Evolutionary conservation across 208 protist genomes (phyloP).

Genomic region (Leptomonas pyrrhocoris): DNA sequence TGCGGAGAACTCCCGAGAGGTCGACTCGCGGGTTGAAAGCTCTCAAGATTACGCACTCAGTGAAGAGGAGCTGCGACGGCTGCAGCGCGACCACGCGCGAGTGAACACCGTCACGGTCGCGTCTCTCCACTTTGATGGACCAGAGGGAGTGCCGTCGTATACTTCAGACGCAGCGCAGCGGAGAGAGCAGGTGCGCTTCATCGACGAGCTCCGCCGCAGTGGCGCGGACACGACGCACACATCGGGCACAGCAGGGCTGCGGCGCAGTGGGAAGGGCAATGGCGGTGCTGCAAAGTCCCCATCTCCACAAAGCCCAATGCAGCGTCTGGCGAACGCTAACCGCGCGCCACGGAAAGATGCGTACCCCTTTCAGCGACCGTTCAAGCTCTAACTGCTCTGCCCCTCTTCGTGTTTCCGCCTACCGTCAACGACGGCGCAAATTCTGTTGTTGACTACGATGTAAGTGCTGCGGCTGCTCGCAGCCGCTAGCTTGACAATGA

Average conservation of each 20-base stretch:
- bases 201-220: slow-evolving; percentile 54
- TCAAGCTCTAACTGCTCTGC: slow-evolving; percentile 13
- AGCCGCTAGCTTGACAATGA: background rate
- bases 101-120: slow-evolving; percentile 58
- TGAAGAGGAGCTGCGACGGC: slow-evolving; percentile 12
- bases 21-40: no score
- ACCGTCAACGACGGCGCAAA: background rate
- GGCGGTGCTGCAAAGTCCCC: background rate
- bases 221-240: background rate
- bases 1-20: background rate
- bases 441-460: background rate
- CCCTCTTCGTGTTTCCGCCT: background rate
- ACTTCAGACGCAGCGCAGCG: slow-evolving; percentile 65
- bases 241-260: background rate
- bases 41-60: slow-evolving; percentile 16
- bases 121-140: slow-evolving; percentile 60
- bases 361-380: slow-evolving; percentile 23
- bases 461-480: background rate
- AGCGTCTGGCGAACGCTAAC: background rate
- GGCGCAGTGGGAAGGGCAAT: background rate
- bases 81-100: slow-evolving; percentile 33
- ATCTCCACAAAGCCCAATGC: background rate
- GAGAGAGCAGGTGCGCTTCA: slow-evolving; percentile 79
- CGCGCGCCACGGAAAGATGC: background rate
- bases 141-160: slow-evolving; percentile 71